Evolutionary conservation across 345 rosid species (phyloP), one percentile per base, ranked within the genome.

Genomic region (Orychophragmus violaceus): DNA sequence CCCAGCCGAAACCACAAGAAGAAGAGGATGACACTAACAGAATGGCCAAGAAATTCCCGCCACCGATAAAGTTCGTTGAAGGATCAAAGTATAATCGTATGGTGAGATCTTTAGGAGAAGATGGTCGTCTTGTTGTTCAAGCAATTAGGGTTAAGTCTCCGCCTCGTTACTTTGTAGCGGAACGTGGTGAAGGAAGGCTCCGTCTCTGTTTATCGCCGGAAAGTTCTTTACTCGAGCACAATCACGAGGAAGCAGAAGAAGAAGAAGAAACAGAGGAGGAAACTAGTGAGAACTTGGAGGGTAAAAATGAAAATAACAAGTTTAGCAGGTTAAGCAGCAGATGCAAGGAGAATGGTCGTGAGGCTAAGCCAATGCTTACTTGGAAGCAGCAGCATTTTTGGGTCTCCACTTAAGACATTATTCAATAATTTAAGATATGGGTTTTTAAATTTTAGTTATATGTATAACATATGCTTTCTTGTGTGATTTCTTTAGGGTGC

Each of bases 111-210:
- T 75, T 63, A 46, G 72, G 95, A 10, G 96, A 86, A 78, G 88
- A 79, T 35, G 99, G 97, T 32, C 78, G 96, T 56, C 77, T 95
- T 48, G 71, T 95, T 29, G 70, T 95, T 62, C 62, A 78, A 72
- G 95, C 95, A 0, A 85, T 79, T 19, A 51, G 48, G 39, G 71
- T 66, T 49, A 52, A 78, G 25, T 44, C 64, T 12, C 65, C 66
- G 6, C 48, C 13, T 27, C 21, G 65, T 30, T 67, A 58, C 59
- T 86, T 95, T 58, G 84, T 79, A 27, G 84, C 84, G 13, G 94
- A 95, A 59, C 84, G 97, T 50, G 75, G 77, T 54, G 71, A 80
- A 1, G 97, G 99, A 53, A 80, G 94, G 78, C 95, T 95, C 49
- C 78, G 82, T 72, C 77, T 95, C 55, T 63, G 71, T 44, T 50